Evolutionary conservation across 2,329 filamentous ascomycete genomes (phyloP).

Genomic region (Ascosphaera apis): DNA sequence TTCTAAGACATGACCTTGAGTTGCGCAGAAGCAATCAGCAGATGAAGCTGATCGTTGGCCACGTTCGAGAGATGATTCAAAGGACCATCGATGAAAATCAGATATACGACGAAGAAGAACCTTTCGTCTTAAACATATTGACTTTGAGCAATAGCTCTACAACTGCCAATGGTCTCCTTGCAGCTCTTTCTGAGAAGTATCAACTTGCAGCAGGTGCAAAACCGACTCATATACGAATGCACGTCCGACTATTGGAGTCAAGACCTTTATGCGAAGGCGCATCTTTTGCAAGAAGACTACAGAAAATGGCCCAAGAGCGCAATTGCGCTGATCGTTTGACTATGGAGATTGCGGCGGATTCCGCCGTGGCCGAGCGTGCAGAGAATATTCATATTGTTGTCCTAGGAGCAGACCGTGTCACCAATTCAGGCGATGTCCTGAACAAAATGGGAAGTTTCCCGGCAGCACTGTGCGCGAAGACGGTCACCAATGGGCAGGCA

Average conservation of each 20-base stretch:
- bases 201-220: no score
- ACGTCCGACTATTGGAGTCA: conserved; percentile 41
- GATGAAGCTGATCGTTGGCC: no score
- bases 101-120: no score
- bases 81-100: no score
- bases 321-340: conserved; percentile 10
- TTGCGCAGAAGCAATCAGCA: no score
- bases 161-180: conserved; percentile 61
- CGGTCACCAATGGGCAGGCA: conserved; percentile 23
- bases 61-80: no score
- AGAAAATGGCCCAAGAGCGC: conserved; percentile 9
- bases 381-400: conserved; percentile 32
- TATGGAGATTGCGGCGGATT: conserved; percentile 35
- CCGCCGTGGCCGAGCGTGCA: conserved; percentile 32
- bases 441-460: conserved; percentile 45
- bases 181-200: conserved; percentile 70
- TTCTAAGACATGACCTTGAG: no score
- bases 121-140: conserved; percentile 33
- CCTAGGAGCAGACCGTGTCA: conserved; percentile 41
- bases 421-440: conserved; percentile 32
- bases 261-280: conserved; percentile 43
- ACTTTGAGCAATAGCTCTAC: conserved; percentile 51
- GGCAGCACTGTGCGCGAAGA: conserved; percentile 30
- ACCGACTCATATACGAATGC: conserved; percentile 26
- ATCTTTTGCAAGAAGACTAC: conserved; percentile 26